Evolutionary conservation across 805 yeast species (phyloP).

Genomic region (Sugiyamaella lignohabitans): DNA sequence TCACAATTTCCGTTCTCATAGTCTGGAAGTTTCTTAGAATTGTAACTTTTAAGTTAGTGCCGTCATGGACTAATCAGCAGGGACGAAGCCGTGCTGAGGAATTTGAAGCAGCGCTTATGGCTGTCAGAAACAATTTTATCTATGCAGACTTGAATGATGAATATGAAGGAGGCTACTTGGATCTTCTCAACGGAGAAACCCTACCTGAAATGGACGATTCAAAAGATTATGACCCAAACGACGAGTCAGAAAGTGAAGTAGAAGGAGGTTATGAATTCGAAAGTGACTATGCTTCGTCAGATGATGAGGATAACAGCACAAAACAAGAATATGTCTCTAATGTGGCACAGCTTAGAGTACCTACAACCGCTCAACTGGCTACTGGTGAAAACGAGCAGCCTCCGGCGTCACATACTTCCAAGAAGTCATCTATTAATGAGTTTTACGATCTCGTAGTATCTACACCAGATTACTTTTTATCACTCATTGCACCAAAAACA

Average conservation of each 20-base stretch:
- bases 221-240: constrained; percentile 29
- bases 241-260: constrained; percentile 8
- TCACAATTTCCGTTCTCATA: constrained; percentile 1
- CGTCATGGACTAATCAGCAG: neutral
- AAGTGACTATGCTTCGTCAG: constrained; percentile 18
- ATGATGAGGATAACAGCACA: constrained; percentile 15
- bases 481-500: constrained; percentile 25
- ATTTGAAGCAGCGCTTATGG: constrained; percentile 2
- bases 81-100: constrained; percentile 5
- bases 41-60: constrained; percentile 3
- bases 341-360: neutral
- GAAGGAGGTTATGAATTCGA: constrained; percentile 17
- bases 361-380: neutral
- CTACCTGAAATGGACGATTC: constrained; percentile 37
- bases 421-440: constrained; percentile 7
- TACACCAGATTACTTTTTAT: constrained; percentile 23
- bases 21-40: constrained; percentile 5
- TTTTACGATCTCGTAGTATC: constrained; percentile 18
- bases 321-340: constrained; percentile 1
- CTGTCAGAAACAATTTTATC: constrained; percentile 9
- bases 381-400: neutral
- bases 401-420: neutral
- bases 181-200: constrained; percentile 26
- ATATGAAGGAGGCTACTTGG: constrained; percentile 22
- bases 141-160: constrained; percentile 16